Percentiles rank a stretch among this genome's conserved stretches.
Conservation (phyloP, 768 basidiomycete species). For the Brasilioporus rufonigricans region DNA sequence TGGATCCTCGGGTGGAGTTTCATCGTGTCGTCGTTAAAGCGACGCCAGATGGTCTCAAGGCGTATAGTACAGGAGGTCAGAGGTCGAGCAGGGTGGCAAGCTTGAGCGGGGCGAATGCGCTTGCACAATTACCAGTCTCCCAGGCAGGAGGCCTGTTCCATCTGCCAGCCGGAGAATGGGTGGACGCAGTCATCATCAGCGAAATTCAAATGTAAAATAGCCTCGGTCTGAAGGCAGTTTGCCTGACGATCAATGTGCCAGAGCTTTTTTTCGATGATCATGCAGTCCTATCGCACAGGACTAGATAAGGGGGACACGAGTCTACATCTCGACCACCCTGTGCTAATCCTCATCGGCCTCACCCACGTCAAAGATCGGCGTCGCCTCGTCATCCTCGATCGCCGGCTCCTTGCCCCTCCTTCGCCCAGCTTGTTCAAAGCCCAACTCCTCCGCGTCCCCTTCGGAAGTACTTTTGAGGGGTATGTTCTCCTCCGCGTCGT, state of each 20-base stretch:
- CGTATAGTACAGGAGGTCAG: constrained; percentile 84
- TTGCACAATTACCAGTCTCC: constrained; percentile 62
- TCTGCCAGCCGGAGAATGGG: constrained; percentile 54
- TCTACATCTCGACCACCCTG: constrained; percentile 23
- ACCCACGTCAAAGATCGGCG: constrained; percentile 57
- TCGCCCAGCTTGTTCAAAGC: constrained; percentile 36
- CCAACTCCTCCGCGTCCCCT: constrained; percentile 42
- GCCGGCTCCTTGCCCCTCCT: constrained; percentile 47
- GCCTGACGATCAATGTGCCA: not conserved
- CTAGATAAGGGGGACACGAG: too few species aligned
- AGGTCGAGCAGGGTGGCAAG: constrained; percentile 81
- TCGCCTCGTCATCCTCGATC: constrained; percentile 27
- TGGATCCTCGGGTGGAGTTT: constrained; percentile 78
- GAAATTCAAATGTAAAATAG: constrained; percentile 45
- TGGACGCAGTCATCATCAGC: constrained; percentile 64
- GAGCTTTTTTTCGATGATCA: not conserved
- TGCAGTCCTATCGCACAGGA: not conserved
- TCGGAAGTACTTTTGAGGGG: constrained; percentile 49
- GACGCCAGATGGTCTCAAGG: constrained; percentile 46
- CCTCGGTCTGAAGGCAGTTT: not conserved
- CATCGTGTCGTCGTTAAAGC: constrained; percentile 71
- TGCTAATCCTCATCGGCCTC: constrained; percentile 44
- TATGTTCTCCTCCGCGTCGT: constrained; percentile 60
- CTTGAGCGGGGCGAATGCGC: constrained; percentile 75
- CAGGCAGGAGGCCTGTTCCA: constrained; percentile 32